Evolutionary conservation across 192 early-diverging fungal species (phyloP), one percentile per base, ranked within the genome.

Genomic region (Coemansia sp.): DNA sequence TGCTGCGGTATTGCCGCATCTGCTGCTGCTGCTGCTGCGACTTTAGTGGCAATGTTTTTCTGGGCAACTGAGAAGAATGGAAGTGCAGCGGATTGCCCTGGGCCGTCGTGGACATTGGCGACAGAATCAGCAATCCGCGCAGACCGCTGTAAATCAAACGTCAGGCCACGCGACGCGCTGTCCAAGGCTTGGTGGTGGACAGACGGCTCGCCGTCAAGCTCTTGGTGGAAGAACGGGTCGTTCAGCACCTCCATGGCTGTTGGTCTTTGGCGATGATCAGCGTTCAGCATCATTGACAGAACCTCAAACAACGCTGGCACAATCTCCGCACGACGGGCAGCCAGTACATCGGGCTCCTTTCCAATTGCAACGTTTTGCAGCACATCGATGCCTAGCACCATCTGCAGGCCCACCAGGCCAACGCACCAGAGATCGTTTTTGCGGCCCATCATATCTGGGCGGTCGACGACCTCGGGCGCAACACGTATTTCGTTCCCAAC

Each of bases 351-450:
- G 2, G 77, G 80, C 60, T 85, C 80, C 12, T 76, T 64, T 19
- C 78, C 82, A 64, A 85, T 66, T 1, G 68, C 60, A 22, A 75
- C 88, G 22, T 73, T 65, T 19, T 62, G 68, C 23, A 87, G 76
- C 1, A 78, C 71, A 23, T 89, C 88, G 12, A 76, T 59, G 14
- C 90, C 90, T 70, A 87, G 84, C 5, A 86, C 58, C 90, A 92
- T 92, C 51, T 89, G 86, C 41, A 91, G 62, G 16, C 86, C 85
- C 0, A 87, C 79, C 16, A 88, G 68, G 19, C 88, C 89, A 0
- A 85, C 73, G 47, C 86, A 88, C 86, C 88, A 92, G 18, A 92
- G 83, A 67, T 92, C 90, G 66, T 91, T 90, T 53, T 90, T 90
- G 51, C 85, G 66, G 14, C 83, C 86, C 57, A 88, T 87, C 12